Conservation (phyloP, 176 grass and related monocot genomes). For the Saccharum officinarum region DNA sequence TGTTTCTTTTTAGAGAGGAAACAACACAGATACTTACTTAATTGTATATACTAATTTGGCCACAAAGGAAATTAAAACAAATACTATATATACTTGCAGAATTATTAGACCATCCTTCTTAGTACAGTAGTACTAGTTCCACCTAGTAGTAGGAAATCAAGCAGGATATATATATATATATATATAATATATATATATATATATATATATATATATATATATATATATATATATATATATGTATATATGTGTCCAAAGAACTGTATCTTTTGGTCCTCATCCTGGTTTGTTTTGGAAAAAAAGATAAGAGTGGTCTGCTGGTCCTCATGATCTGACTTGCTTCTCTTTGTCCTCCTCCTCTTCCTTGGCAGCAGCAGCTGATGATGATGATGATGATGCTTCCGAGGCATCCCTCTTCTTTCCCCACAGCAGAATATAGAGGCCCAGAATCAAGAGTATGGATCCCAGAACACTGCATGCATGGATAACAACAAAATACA, state of each 20-base stretch:
- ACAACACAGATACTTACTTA: not conserved
- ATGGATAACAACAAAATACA: slow-evolving; percentile 33
- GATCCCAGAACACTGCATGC: slow-evolving; percentile 80
- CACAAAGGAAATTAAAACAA: not conserved
- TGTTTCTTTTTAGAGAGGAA: not conserved
- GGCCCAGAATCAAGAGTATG: slow-evolving; percentile 65
- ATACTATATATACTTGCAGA: not conserved
- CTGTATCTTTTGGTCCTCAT: slow-evolving; percentile 18
- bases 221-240: no score
- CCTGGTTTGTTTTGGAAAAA: slow-evolving; percentile 22
- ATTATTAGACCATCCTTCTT: not conserved
- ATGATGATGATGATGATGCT: not conserved
- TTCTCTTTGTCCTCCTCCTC: slow-evolving; percentile 57
- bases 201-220: no score
- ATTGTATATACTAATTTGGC: not conserved
- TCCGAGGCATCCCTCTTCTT: slow-evolving; percentile 66
- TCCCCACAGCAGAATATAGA: slow-evolving; percentile 90
- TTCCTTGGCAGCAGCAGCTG: slow-evolving; percentile 24
- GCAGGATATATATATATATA: not conserved
- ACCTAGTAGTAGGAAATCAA: not conserved
- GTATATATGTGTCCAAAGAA: not conserved
- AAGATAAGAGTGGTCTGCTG: not conserved
- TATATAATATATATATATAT: no score
- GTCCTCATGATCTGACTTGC: slow-evolving; percentile 46
- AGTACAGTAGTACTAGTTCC: not conserved